Conservation (phyloP, 148 eudicot species). For the Rhododendron ferrugineum region DNA sequence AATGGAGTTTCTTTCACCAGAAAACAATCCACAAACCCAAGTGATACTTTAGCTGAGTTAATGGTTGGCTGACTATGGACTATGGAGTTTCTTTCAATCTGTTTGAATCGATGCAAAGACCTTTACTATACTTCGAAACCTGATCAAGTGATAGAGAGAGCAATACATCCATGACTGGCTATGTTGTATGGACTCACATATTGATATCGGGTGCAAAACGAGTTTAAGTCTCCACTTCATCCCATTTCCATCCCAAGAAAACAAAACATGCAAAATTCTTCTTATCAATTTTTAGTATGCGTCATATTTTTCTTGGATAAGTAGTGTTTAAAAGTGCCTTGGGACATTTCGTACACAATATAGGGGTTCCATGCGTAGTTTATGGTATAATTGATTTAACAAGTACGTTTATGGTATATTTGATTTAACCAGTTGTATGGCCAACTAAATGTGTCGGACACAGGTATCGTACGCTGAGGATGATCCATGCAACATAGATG, state of each 20-base stretch:
- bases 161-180: not conserved
- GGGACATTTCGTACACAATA: not conserved
- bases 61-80: too few species aligned
- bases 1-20: not conserved
- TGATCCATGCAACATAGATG: not conserved
- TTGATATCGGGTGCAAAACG: not conserved
- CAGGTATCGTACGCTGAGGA: not conserved
- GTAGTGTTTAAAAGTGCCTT: not conserved
- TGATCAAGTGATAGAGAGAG: not conserved
- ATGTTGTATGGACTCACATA: not conserved
- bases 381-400: not conserved
- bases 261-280: not conserved
- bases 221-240: too few species aligned
- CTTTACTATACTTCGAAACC: too few species aligned
- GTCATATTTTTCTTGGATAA: not conserved
- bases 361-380: not conserved
- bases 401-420: not conserved
- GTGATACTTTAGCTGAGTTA: too few species aligned
- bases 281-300: not conserved
- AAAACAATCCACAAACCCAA: not conserved
- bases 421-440: not conserved
- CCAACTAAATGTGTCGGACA: not conserved
- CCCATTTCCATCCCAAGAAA: not conserved
- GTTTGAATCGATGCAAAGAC: too few species aligned
- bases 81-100: too few species aligned